Evolutionary conservation across 805 yeast species (phyloP).

Genomic region (Ogataea naganishii): DNA sequence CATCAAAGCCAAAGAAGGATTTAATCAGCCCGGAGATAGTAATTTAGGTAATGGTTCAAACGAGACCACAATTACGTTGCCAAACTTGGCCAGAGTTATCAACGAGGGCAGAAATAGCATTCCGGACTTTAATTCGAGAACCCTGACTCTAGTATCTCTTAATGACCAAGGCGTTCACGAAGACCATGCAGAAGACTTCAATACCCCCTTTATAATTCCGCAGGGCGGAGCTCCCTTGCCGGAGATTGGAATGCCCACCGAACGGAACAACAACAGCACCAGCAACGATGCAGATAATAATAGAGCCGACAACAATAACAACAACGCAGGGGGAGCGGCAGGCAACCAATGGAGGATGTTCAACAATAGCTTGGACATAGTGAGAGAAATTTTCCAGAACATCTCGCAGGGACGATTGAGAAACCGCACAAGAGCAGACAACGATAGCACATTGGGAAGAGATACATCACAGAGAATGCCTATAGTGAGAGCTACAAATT

Average conservation of each 20-base stretch:
- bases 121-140: constrained; percentile 21
- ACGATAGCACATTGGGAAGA: constrained; percentile 3
- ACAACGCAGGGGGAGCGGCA: neutral
- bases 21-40: constrained; percentile 2
- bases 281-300: neutral
- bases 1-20: constrained; percentile 27
- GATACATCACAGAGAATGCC: constrained; percentile 9
- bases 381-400: neutral
- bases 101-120: constrained; percentile 21
- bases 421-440: neutral
- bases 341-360: neutral
- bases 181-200: constrained; percentile 6
- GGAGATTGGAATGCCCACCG: neutral
- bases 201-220: constrained; percentile 7
- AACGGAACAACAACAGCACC: neutral
- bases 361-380: neutral
- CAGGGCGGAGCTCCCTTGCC: constrained; percentile 5
- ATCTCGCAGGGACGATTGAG: neutral
- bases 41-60: neutral
- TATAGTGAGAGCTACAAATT: constrained; percentile 6
- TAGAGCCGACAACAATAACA: neutral
- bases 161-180: constrained; percentile 14
- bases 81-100: constrained; percentile 25
- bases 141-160: constrained; percentile 22
- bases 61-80: constrained; percentile 26